phyloP scores from a whole-genome alignment of 108 stramenopile species.

The Pseudonitzschia delicatissima region DNA sequence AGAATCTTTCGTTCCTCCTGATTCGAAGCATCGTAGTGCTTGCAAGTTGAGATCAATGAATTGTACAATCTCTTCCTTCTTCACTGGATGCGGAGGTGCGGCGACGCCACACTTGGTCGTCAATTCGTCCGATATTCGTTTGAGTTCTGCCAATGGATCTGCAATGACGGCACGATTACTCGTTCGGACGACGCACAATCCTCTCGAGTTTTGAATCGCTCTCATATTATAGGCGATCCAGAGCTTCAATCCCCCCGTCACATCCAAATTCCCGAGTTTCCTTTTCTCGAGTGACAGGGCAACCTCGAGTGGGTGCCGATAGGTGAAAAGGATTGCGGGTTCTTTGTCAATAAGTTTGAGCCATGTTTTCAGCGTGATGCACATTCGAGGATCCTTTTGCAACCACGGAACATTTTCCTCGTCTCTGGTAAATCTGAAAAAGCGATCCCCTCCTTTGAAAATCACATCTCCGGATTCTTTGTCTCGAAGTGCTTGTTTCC shows the following conservation, averaged over 20 bases:
- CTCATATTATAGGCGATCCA: conserved; percentile 87
- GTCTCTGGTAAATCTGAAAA: conserved; percentile 56
- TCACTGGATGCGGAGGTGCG: conserved; percentile 48
- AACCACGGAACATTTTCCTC: conserved; percentile 62
- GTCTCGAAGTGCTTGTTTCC: conserved; percentile 48
- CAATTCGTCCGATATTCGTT: conserved; percentile 70
- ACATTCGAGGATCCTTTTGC: conserved; percentile 90
- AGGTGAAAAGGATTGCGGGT: conserved; percentile 87
- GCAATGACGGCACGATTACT: conserved; percentile 63
- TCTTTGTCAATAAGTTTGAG: conserved; percentile 65
- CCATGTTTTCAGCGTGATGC: conserved; percentile 84
- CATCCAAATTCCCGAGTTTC: conserved; percentile 29
- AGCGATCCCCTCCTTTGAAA: conserved; percentile 52
- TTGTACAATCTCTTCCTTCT: conserved; percentile 57
- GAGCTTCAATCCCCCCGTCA: conserved; percentile 69
- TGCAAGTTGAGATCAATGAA: conserved; percentile 84
- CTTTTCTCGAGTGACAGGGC: conserved; percentile 78
- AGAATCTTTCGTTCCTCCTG: too few species aligned
- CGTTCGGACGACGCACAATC: conserved; percentile 71
- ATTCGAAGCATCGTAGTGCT: too few species aligned
- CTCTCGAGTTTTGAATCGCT: conserved; percentile 66
- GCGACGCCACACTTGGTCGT: conserved; percentile 62
- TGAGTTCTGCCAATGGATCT: conserved; percentile 61
- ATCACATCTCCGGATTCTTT: conserved; percentile 45
- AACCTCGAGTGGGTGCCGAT: conserved; percentile 89